Evolutionary conservation across 257 asterid species (phyloP).

Genomic region (Leonotis leonurus): DNA sequence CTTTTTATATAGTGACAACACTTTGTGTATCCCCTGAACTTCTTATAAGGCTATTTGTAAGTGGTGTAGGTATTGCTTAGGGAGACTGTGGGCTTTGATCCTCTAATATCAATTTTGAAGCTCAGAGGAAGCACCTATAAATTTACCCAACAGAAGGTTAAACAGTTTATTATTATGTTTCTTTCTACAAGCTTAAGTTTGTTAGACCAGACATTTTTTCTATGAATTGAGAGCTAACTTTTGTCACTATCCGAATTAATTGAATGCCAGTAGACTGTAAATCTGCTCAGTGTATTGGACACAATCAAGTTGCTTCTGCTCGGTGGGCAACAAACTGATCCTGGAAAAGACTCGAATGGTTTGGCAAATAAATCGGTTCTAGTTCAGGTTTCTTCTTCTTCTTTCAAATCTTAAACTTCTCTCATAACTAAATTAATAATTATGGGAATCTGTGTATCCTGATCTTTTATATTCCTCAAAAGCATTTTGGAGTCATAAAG

Average conservation of each 20-base stretch:
- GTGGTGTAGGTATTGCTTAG: conserved; percentile 68
- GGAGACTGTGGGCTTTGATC: conserved; percentile 90
- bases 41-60: conserved; percentile 18
- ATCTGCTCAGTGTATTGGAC: conserved; percentile 80
- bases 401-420: conserved; percentile 8
- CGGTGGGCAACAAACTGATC: conserved; percentile 69
- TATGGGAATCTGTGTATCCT: not conserved
- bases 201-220: not conserved
- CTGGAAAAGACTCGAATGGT: conserved; percentile 54
- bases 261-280: conserved; percentile 84
- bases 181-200: conserved; percentile 2
- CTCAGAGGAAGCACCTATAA: conserved; percentile 82
- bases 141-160: conserved; percentile 95
- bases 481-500: not conserved
- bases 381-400: conserved; percentile 92
- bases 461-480: not conserved
- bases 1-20: conserved; percentile 1
- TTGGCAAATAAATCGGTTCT: conserved; percentile 66
- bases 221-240: conserved; percentile 29
- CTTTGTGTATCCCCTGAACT: not conserved
- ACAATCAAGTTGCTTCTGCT: conserved; percentile 66
- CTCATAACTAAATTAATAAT: not conserved
- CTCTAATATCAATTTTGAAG: conserved; percentile 63
- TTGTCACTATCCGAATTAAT: conserved; percentile 21
- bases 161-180: conserved; percentile 17